phyloP scores from a whole-genome alignment of 768 basidiomycete genomes.

The Lactarius deliciosus region DNA sequence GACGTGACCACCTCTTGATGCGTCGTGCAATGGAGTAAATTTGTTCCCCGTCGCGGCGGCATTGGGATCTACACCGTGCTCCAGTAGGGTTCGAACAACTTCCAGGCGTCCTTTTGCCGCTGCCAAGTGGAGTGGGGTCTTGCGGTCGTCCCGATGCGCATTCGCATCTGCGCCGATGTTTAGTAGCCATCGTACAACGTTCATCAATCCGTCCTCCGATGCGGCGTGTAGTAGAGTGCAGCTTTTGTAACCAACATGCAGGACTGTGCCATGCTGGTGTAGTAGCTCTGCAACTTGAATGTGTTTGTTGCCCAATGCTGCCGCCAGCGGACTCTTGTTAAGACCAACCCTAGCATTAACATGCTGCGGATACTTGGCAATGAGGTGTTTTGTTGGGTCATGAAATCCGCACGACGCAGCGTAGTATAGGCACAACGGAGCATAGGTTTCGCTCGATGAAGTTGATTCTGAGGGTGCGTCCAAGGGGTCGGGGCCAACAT shows the following conservation, averaged over 20 bases:
- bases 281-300: background rate
- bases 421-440: background rate
- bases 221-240: background rate
- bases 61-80: background rate
- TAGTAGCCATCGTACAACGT: background rate
- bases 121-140: background rate
- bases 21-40: background rate
- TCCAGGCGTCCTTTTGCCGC: background rate
- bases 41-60: fast-evolving
- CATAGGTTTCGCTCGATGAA: background rate
- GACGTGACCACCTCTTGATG: background rate
- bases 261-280: background rate
- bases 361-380: background rate
- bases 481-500: too few relatives aligned
- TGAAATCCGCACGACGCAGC: background rate
- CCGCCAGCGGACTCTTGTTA: background rate
- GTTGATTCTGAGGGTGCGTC: background rate
- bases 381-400: background rate
- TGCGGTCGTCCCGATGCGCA: background rate
- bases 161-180: background rate
- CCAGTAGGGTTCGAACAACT: background rate
- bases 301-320: background rate
- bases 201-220: background rate
- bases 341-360: background rate
- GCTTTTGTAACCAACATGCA: background rate